Conservation (phyloP, 1,139 yeast genomes). For the Geotrichum carabidarum region DNA sequence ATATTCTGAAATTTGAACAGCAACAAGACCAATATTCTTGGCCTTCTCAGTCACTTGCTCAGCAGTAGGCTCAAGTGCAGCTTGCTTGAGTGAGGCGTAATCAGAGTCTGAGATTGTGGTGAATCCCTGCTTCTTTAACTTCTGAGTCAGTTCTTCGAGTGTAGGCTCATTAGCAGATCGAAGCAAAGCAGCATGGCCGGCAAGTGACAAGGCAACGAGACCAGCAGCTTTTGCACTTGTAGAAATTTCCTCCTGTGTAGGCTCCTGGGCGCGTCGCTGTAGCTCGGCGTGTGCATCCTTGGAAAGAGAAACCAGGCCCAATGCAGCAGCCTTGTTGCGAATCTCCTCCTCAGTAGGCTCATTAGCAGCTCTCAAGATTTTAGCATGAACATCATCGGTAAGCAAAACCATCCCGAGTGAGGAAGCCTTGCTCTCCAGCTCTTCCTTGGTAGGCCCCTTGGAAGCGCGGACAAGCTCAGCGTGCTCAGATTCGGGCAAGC, state of each 20-base stretch:
- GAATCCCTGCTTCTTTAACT: conserved; percentile 26
- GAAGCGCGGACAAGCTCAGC: conserved; percentile 27
- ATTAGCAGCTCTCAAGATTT: conserved; percentile 11
- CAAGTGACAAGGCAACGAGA: conserved; percentile 28
- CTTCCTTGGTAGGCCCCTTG: conserved; percentile 27
- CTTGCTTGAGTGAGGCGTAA: conserved; percentile 26
- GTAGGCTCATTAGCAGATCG: conserved; percentile 17
- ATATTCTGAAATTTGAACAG: conserved; percentile 10
- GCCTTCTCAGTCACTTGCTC: conserved; percentile 19
- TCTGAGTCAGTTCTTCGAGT: conserved; percentile 18
- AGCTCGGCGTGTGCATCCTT: conserved; percentile 36
- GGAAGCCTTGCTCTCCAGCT: conserved; percentile 31
- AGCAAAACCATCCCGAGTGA: conserved; percentile 27
- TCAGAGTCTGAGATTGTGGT: conserved; percentile 30
- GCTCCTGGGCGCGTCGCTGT: conserved; percentile 32
- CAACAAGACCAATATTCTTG: conserved; percentile 2
- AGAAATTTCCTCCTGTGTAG: conserved; percentile 19
- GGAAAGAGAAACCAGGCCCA: conserved; percentile 27
- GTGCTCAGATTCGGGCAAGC: conserved; percentile 28
- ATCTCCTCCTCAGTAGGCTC: conserved; percentile 41
- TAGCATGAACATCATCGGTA: conserved; percentile 28
- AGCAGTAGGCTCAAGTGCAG: conserved; percentile 14
- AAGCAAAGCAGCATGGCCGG: conserved; percentile 21
- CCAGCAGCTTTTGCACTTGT: conserved; percentile 35
- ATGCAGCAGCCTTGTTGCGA: conserved; percentile 34